Base-by-base conservation (phyloP, 1,139 yeast genomes). In the Nadsonia starkeyi-henricii region DNA sequence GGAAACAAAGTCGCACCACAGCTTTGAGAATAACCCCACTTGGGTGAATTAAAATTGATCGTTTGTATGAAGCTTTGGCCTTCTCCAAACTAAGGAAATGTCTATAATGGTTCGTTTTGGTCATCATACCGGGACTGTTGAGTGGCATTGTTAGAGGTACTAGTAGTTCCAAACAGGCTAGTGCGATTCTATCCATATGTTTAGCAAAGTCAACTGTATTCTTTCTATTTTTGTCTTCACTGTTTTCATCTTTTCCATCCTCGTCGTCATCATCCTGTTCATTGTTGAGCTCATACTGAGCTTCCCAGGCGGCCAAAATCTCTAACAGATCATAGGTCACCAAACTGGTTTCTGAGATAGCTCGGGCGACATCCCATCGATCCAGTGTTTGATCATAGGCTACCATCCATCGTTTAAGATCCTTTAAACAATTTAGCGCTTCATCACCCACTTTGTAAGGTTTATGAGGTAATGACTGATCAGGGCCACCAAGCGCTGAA, bases 381-480 rank as follows among this genome's bases (percentile, higher is more conserved):
- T 74, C 72, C 52, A 76, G 74, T 43, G 72, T 71, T 52, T 85
- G 94, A 62, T 91, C 98, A 47, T 85, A 91, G 1, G 83, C 73
- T 55, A 78, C 78, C 49, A 91, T 75, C 96, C 97, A 89, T 56
- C 84, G 72, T 61, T 85, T 86, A 53, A 91, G 66, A 66, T 91
- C 98, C 57, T 85, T 82, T 39, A 91, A 67, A 64, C 97, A 86
- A 0, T 89, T 89, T 52, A 85, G 66, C 1, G 96, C 96, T 61
- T 91, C 97, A 55, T 83, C 89, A 12, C 98, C 98, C 2, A 89
- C 71, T 54, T 77, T 78, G 59, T 91, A 91, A 0, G 81, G 79
- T 1, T 77, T 72, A 2, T 70, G 68, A 0, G 71, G 71, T 2
- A 61, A 54, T 0, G 82, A 64, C 48, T 78, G 73, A 61, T 85